Conservation (phyloP, 768 basidiomycete species). For the Russula sp. region DNA sequence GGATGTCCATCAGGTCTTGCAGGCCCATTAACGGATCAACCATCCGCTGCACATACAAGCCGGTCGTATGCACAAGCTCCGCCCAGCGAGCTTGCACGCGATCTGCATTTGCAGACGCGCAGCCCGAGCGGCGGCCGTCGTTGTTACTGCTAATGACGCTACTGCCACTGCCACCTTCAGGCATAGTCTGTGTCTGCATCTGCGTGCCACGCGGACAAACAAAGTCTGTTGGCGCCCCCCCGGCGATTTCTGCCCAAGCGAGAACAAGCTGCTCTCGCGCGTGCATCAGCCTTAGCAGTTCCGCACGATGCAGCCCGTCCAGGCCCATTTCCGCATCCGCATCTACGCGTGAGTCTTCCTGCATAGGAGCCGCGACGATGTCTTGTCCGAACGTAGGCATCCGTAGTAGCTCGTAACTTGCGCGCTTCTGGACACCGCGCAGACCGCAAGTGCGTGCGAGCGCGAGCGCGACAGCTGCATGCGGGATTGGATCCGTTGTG, state of each 20-base stretch:
- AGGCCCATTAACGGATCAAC: constrained; percentile 41
- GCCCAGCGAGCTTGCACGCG: constrained; percentile 27
- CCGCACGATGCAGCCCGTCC: constrained; percentile 21
- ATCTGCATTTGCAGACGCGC: constrained; percentile 25
- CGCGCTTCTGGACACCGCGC: constrained; percentile 37
- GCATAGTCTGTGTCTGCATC: neutral
- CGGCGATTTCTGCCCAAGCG: constrained; percentile 31
- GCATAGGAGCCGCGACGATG: constrained; percentile 6
- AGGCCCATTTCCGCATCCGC: neutral
- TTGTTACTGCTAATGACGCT: neutral
- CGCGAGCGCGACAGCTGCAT: constrained; percentile 37
- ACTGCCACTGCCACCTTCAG: neutral
- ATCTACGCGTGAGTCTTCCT: neutral
- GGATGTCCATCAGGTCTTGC: constrained; percentile 35
- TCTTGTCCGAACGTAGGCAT: constrained; percentile 35
- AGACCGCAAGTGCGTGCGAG: constrained; percentile 37
- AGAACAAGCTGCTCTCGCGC: constrained; percentile 32
- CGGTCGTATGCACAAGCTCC: constrained; percentile 27
- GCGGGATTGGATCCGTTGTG: constrained; percentile 24
- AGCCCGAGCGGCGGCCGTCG: neutral
- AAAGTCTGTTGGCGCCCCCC: constrained; percentile 29
- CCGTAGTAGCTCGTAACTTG: constrained; percentile 44
- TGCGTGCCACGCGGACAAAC: constrained; percentile 22
- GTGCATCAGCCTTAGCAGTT: constrained; percentile 32
- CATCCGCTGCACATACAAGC: constrained; percentile 36